phyloP scores from a whole-genome alignment of 1,139 yeast species.

The Hyphopichia burtonii region DNA sequence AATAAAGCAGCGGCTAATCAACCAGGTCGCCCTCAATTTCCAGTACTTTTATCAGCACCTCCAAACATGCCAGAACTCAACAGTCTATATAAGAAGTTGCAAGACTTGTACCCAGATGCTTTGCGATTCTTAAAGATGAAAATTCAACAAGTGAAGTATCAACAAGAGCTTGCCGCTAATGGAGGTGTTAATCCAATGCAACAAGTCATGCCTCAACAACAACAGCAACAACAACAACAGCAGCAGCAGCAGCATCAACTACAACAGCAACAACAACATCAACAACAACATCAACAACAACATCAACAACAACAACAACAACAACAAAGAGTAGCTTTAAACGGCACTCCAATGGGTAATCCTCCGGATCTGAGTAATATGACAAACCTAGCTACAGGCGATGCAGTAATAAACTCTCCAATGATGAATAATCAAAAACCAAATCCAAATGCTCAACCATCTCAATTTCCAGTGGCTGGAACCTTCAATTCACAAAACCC shows the following conservation, averaged over 20 bases:
- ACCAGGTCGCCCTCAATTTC: slow-evolving; percentile 42
- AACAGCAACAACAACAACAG: slow-evolving; percentile 7
- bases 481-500: slow-evolving; percentile 4
- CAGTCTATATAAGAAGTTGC: slow-evolving; percentile 46
- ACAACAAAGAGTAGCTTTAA: neutral
- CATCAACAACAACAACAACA: neutral
- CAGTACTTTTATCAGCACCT: slow-evolving; percentile 54
- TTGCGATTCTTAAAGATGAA: slow-evolving; percentile 48
- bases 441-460: neutral
- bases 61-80: slow-evolving; percentile 55
- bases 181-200: slow-evolving; percentile 4
- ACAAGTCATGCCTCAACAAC: slow-evolving; percentile 10
- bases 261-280: too few species aligned
- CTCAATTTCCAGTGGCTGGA: slow-evolving; percentile 2
- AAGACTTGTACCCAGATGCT: slow-evolving; percentile 57
- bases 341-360: neutral
- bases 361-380: neutral
- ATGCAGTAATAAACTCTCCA: neutral
- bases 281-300: neutral
- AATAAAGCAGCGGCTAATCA: slow-evolving; percentile 25
- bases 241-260: neutral
- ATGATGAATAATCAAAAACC: neutral
- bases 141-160: slow-evolving; percentile 37
- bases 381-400: neutral
- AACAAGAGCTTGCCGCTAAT: slow-evolving; percentile 21